Base-by-base conservation (phyloP, 2,329 filamentous ascomycete species). In the Endoconidiophora laricicola region DNA sequence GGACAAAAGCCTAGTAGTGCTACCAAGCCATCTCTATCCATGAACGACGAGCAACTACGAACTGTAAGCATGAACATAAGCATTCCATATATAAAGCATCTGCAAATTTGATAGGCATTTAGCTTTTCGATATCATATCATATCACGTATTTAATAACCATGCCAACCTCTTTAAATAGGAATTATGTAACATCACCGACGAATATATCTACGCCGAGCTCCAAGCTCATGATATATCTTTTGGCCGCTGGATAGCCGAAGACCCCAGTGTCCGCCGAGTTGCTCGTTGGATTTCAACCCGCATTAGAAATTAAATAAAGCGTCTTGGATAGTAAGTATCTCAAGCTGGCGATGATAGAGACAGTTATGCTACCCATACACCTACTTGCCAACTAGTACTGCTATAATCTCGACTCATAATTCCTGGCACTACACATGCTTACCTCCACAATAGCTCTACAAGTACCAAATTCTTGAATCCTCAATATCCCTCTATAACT, bases 181-280 rank as follows among this genome's bases (percentile, higher is more conserved):
- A 80, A 57, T 66, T 81, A 43, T 64, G 69, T 29, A 65, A 65
- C 38, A 71, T 80, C 56, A 76, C 70, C 39, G 77, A 81, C 60
- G 74, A 80, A 49, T 59, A 62, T 36, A 67, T 81, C 54, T 80
- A 80, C 60, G 60, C 64, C 44, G 68, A 78, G 52, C 67, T 80
- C 49, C 68, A 70, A 54, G 60, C 64, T 36, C 70, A 70, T 18
- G 77, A 81, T 58, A 62, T 70, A 23, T 59, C 61, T 50, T 69
- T 73, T 62, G 73, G 74, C 58, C 74, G 76, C 63, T 81, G 77
- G 77, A 77, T 70, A 57, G 68, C 64, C 55, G 77, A 81, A 58
- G 77, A 81, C 58, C 77, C 77, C 2, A 74, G 70, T 55, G 63
- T 79, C 48, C 66, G 72, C 49, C 65, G 69, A 45, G 71, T 80